Evolutionary conservation across 2,329 filamentous ascomycete species (phyloP), one percentile per base, ranked within the genome.

Genomic region (Eutypella sp.): DNA sequence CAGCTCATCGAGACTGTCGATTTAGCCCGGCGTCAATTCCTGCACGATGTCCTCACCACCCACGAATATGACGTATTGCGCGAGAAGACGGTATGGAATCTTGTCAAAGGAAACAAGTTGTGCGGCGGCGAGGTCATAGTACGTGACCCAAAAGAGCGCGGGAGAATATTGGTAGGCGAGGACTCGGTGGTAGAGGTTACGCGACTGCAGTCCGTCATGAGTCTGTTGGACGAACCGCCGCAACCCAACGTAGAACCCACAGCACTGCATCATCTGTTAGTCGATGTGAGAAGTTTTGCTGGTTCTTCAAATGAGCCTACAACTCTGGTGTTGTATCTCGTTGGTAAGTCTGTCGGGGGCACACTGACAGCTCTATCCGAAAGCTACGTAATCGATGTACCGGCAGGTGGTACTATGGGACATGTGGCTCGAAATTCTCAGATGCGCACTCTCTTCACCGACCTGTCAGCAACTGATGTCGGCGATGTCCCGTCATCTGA

Each of bases 51-150:
- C 9, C 78, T 99, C 47, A 99, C 95, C 0, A 78, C 81, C 20
- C 84, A 87, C 64, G 93, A 99, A 68, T 84, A 95, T 59, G 74
- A 80, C n/a, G 73, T 71, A 31, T 72, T 97, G 49, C 84, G 93
- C 48, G 89, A 96, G 63, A 85, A 87, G 64, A 95, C 90, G 0
- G 90, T 99, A 1, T 99, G 95, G 93, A 89, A 96, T 59, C 73
- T 99, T 41, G 92, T 97, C 3, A 82, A 79, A 37, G 92, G 92
- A 38, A 99, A 99, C 70, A 97, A 96, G 69, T 79, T 97, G 59
- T 85, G 96, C 45, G 89, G 84, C 50, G 89, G 89, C 42, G 91
- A 97, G 62, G 87, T 99, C 40, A 96, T 99, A 63, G 93, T 99
- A 48, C 84, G 93, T 24, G 93, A 95, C 66, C 89, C 93, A 2